Evolutionary conservation across 2,329 filamentous ascomycete species (phyloP), one percentile per base, ranked within the genome.

Genomic region (Chaetomiaceae sp.): DNA sequence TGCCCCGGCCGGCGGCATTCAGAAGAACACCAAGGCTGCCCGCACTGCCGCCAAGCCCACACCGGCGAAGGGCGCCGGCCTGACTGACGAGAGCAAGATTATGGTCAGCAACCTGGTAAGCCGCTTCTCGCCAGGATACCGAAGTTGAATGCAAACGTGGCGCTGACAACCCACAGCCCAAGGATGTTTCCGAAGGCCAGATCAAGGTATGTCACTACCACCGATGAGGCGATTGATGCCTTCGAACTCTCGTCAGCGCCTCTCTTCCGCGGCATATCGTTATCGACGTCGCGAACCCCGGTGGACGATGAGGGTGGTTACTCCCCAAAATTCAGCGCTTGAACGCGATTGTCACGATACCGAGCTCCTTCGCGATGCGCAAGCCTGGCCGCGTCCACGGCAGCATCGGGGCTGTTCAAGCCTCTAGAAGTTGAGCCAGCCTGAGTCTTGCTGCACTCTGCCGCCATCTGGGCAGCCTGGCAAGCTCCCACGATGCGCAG

Each of bases 171-270:
- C 46, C 14, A 27, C 58, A 97, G 88, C 93, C 93, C 68, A 83
- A 84, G 75, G 93, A 98, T 82, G 89, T 98, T 70, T 88, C 83
- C 73, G 91, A 97, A 79, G 75, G 74, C 74, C 88, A 94, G 83
- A 94, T 98, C 76, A 97, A 98, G 93, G 93, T 98, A 98, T 94
- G 93, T 98, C 89, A 85, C 97, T 89, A 86, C n/a, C n/a, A n/a
- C 89, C 83, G 76, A 80, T 85, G 76, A 84, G 83, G 83, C 79
- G 72, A 64, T 69, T 72, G 69, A 64, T 70, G 75, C 81, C 74
- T 78, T 76, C 67, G 80, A 81, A 80, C 76, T 83, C 81, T 77
- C 72, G 77, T 84, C 81, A 81, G 78, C 79, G 73, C 71, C 65
- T 72, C 66, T 57, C 24, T 62, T 59, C 60, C 47, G 47, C 61